These are phyloP conservation scores for Yarrowia hollandica DNA, from an alignment of 805 yeast species.

Conservation along the genomic window DNA sequence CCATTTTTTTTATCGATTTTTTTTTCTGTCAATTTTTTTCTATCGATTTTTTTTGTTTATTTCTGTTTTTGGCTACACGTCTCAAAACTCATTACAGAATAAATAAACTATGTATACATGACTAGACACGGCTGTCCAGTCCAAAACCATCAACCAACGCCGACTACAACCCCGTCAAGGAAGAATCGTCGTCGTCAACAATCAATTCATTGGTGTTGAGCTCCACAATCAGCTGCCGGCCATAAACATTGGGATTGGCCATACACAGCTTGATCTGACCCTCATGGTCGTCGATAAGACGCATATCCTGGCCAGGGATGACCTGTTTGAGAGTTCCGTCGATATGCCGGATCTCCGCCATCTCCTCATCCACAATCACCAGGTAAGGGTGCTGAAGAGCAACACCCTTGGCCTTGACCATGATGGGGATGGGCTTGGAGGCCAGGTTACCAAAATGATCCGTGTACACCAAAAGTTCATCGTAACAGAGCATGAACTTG, in stretches of 20 bases:
- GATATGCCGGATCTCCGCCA: conserved; percentile 67
- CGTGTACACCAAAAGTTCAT: conserved; percentile 65
- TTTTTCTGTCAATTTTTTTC: no score
- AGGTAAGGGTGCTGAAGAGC: conserved; percentile 51
- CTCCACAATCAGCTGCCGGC: conserved; percentile 59
- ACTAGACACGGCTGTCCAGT: no score
- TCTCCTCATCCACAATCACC: conserved; percentile 60
- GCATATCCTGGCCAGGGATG: conserved; percentile 67
- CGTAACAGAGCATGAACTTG: conserved; percentile 63
- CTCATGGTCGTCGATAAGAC: conserved; percentile 45
- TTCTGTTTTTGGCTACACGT: no score
- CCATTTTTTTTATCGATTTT: no score
- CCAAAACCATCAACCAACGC: no score
- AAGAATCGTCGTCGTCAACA: conserved; percentile 35
- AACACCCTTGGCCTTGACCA: conserved; percentile 41
- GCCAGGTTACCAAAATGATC: conserved; percentile 51
- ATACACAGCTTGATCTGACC: conserved; percentile 48
- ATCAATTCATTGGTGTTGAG: conserved; percentile 40
- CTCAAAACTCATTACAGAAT: no score
- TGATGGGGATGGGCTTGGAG: conserved; percentile 47
- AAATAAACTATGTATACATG: conserved; percentile 20
- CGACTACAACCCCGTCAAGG: conserved; percentile 20
- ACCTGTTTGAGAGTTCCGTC: conserved; percentile 55
- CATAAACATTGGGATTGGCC: conserved; percentile 66
- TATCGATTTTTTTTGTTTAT: no score